Evolutionary conservation across 179 eudicot genomes (phyloP), one percentile per base, ranked within the genome.

Genomic region (Beta lomatogona): DNA sequence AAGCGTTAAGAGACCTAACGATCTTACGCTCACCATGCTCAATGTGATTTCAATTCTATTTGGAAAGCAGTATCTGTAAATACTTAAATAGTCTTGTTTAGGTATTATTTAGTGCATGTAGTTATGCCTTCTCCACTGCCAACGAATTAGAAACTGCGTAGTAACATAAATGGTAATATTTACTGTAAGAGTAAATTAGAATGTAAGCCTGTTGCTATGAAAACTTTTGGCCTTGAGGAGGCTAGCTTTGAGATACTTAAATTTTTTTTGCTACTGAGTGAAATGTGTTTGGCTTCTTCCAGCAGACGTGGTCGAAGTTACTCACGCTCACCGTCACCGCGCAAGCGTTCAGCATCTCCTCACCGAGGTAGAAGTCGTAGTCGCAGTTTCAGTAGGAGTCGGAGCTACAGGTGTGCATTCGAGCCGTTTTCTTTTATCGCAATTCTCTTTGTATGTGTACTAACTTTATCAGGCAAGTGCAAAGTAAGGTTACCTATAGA

Each of bases 281-380:
- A 11, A 48, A 60, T 31, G 19, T 78, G 58, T 3, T 73, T 13
- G 63, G 8, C 36, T 76, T 69, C 45, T 82, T 36, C 36, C 77
- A 69, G 31, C 31, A 86, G 89, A 73, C 94, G 97, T 75, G 98
- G 88, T 45, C 84, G 90, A 77, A 94, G 97, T 80, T 88, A 84
- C 82, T 94, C 98, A 3, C 89, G 90, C 21, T 90, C 98, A 59
- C 93, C 91, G 13, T 88, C 98, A 22, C 98, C 98, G 65, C 94
- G 97, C 46, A 87, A 90, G 7, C 83, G 85, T 52, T 89, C 95
- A 75, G 90, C 93, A 9, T 88, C 98, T 65, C 97, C 98, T 87
- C 95, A 95, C 25, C 91, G 91, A 77, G 94, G 89, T 45, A 86
- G 91, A 84, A 92, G 91, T 77, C 80, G 86, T 16, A 90, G 94